Base-by-base conservation (phyloP, 78 protist genomes). In the Creolimax fragrantissima region DNA sequence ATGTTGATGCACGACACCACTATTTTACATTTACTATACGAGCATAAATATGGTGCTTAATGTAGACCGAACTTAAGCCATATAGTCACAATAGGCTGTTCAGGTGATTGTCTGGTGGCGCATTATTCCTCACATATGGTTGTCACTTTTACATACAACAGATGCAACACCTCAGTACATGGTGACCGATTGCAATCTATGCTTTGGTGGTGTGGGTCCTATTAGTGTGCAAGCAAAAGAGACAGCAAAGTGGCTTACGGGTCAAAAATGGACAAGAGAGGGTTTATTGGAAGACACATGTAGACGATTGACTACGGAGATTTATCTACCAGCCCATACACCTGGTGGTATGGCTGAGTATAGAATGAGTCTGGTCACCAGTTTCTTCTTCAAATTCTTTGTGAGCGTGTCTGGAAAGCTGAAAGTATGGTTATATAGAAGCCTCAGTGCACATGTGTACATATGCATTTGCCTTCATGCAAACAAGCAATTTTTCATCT, bases 281-380 rank as follows among this genome's bases (percentile, higher is more conserved):
- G 74, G 35, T 2, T 35, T 84, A 7, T 42, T 91, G 44, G 47
- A 39, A 4, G 58, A 3, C 58, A 66, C 86, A 41, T 42, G 41
- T 41, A 58, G 3, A 39, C 44, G 45, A 42, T 74, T 92, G 35
- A 3, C 84, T n/a, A 41, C 2, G 43, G 94, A 93, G 35, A 2
- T 91, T n/a, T 58, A 84, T 6, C 81, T 92, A 2, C 66, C 43
- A n/a, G 88, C 4, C 41, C 91, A 90, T 66, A 94, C 93, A 3
- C 96, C 98, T n/a, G 98, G 98, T 42, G 98, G 98, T 83, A 94
- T 94, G 96, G 91, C 93, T 36, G 96, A 92, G 36, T 96, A 92
- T 94, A 91, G 98, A 42, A 35, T 90, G 43, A 88, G 95, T 4
- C 84, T 97, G 44, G 94, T 95, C 4, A 37, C 93, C 35, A 86